phyloP scores from a whole-genome alignment of 2,329 filamentous ascomycete genomes.

The Aureobasidium sp. region DNA sequence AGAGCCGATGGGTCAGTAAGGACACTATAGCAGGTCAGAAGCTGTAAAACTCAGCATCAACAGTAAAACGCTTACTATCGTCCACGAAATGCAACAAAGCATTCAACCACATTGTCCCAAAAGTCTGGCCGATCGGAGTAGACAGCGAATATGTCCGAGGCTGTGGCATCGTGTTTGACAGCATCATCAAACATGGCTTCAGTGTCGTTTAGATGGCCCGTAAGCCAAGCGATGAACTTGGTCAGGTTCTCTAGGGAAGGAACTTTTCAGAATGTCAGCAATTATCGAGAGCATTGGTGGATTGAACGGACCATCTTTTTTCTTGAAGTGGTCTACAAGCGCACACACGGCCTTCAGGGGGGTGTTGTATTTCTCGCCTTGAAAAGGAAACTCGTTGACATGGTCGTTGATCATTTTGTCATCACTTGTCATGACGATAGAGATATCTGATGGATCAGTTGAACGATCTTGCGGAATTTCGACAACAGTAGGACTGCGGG shows the following conservation, averaged over 20 bases:
- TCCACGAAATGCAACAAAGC: neutral
- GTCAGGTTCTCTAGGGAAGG: neutral
- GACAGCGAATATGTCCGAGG: neutral
- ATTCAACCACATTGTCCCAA: constrained; percentile 20
- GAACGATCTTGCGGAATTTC: constrained; percentile 24
- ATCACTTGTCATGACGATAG: constrained; percentile 25
- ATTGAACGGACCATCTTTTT: neutral
- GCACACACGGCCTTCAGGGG: neutral
- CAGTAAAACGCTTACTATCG: constrained; percentile 20
- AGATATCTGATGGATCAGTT: neutral
- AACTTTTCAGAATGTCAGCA: neutral
- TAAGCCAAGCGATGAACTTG: constrained; percentile 19
- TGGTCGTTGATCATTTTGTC: neutral
- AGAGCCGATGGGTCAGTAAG: neutral
- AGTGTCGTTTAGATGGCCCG: constrained; percentile 20
- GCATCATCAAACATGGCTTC: constrained; percentile 20
- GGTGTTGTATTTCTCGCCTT: neutral
- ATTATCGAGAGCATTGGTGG: too few species aligned
- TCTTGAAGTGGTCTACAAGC: neutral
- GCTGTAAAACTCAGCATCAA: too few species aligned
- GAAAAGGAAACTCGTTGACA: neutral
- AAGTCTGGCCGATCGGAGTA: constrained; percentile 19
- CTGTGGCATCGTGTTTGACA: constrained; percentile 16
- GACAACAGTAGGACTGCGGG: constrained; percentile 25
- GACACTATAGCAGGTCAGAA: constrained; percentile 9